phyloP scores from a whole-genome alignment of 139 green algal genomes.

The Spirogloea muscicola region DNA sequence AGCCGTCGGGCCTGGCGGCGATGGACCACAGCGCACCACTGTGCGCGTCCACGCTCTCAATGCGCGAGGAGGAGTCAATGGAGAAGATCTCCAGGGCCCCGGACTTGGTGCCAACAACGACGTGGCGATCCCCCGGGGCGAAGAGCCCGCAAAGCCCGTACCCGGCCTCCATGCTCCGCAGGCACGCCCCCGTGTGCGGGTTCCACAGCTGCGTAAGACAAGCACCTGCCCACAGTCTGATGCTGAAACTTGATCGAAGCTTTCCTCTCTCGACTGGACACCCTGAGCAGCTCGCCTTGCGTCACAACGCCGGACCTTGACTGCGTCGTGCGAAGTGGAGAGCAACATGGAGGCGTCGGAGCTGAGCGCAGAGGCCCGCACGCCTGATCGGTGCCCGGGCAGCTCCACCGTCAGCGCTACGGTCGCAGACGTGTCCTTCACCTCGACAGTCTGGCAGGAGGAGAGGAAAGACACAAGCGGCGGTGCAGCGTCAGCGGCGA shows the following conservation, averaged over 20 bases:
- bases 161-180: conserved; percentile 72
- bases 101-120: conserved; percentile 46
- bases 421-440: conserved; percentile 1
- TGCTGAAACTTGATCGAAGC: no score
- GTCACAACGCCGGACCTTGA: no score
- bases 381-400: conserved; percentile 78
- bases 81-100: conserved; percentile 42
- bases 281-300: no score
- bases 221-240: no score
- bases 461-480: no score
- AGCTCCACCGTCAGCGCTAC: conserved; percentile 58
- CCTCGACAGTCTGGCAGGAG: not conserved
- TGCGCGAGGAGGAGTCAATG: conserved; percentile 1
- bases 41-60: conserved; percentile 24
- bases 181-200: conserved; percentile 64
- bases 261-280: no score
- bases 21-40: conserved; percentile 39
- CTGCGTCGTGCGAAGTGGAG: conserved; percentile 61
- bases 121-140: conserved; percentile 78
- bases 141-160: conserved; percentile 84
- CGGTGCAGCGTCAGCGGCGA: no score
- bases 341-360: conserved; percentile 74
- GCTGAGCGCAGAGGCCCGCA: conserved; percentile 73
- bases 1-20: conserved; percentile 29
- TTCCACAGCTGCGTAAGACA: conserved; percentile 89